Evolutionary conservation across 306 rosid genomes (phyloP).

Genomic region (Trichosanthes cucumerina): DNA sequence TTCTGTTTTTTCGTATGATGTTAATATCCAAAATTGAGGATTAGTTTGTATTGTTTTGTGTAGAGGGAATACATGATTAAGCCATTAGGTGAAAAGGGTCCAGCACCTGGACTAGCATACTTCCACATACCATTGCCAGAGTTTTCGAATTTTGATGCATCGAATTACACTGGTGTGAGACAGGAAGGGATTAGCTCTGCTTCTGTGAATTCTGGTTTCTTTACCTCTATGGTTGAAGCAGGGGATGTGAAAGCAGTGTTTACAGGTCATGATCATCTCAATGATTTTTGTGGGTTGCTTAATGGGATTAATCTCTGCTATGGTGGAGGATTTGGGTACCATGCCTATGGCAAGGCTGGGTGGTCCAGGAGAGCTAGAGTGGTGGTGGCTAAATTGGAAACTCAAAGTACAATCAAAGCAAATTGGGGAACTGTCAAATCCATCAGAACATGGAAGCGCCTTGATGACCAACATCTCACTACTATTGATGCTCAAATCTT

Average conservation of each 20-base stretch:
- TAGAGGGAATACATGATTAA: slow-evolving; percentile 52
- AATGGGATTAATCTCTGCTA: slow-evolving; percentile 62
- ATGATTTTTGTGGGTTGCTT: slow-evolving; percentile 81
- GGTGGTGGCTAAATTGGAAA: slow-evolving; percentile 65
- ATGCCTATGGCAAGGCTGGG: slow-evolving; percentile 90
- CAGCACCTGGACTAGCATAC: slow-evolving; percentile 79
- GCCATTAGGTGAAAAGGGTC: slow-evolving; percentile 48
- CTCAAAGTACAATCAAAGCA: slow-evolving; percentile 31
- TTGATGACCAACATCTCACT: slow-evolving; percentile 58
- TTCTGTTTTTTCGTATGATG: background rate
- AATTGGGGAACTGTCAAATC: slow-evolving; percentile 73
- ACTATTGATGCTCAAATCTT: slow-evolving; percentile 46
- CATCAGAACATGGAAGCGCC: slow-evolving; percentile 86
- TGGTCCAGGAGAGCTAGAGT: slow-evolving; percentile 91
- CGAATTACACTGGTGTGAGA: slow-evolving; percentile 61
- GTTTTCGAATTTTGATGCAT: slow-evolving; percentile 50
- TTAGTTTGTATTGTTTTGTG: background rate
- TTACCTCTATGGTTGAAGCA: slow-evolving; percentile 68
- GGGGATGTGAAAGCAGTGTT: slow-evolving; percentile 91
- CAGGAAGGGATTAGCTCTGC: slow-evolving; percentile 71
- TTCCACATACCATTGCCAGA: slow-evolving; percentile 94
- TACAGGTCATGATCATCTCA: slow-evolving; percentile 80
- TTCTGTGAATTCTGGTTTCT: slow-evolving; percentile 86
- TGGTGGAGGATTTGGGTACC: slow-evolving; percentile 91
- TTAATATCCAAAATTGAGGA: background rate